phyloP scores from a whole-genome alignment of 1,139 yeast species.

The Suhomyces yuchorum region DNA sequence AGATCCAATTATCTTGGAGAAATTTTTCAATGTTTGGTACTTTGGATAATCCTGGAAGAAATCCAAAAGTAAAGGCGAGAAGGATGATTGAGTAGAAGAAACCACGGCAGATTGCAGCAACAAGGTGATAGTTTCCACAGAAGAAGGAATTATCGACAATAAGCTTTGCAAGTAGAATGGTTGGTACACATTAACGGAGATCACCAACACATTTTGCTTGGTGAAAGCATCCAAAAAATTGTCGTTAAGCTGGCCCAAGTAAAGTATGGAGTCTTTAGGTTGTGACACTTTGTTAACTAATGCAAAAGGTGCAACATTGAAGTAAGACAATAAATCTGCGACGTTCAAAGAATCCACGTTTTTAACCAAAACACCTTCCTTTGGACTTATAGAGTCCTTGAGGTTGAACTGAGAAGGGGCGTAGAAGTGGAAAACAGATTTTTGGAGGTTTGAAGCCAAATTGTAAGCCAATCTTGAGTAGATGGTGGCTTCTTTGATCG shows the following conservation, averaged over 20 bases:
- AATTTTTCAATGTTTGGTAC: constrained; percentile 48
- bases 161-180: constrained; percentile 66
- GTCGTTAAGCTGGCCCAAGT: constrained; percentile 59
- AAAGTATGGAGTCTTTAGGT: constrained; percentile 56
- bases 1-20: constrained; percentile 59
- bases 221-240: constrained; percentile 47
- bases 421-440: constrained; percentile 72
- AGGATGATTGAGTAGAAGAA: constrained; percentile 49
- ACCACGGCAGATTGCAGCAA: constrained; percentile 59
- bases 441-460: constrained; percentile 48
- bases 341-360: constrained; percentile 21
- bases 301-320: constrained; percentile 33
- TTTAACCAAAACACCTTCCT: constrained; percentile 21
- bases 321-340: constrained; percentile 29
- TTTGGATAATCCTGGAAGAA: constrained; percentile 62
- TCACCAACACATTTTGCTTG: constrained; percentile 48
- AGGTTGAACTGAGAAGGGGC: constrained; percentile 31
- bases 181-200: constrained; percentile 64
- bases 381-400: constrained; percentile 18
- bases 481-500: constrained; percentile 52
- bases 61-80: constrained; percentile 70
- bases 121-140: constrained; percentile 60
- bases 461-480: constrained; percentile 60
- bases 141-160: constrained; percentile 53
- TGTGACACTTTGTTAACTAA: constrained; percentile 29